These are phyloP conservation scores for Moringa oleifera DNA, from an alignment of 345 rosid species.

Conservation along the genomic window DNA sequence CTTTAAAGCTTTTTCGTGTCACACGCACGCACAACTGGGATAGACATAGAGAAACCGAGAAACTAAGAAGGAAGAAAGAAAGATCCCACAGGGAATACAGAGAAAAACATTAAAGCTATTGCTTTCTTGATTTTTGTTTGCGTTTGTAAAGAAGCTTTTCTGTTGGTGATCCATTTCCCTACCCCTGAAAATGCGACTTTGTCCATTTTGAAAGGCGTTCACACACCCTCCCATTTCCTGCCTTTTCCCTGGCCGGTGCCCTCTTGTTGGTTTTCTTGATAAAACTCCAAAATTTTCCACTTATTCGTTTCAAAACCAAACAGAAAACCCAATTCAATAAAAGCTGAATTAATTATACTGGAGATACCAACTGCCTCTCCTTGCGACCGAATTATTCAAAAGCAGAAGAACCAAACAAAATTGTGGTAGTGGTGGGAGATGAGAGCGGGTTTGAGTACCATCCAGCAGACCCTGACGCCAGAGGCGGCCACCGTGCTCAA, in stretches of 20 bases:
- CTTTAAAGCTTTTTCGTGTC: background rate
- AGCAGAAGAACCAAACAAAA: too few relatives aligned
- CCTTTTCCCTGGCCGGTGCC: background rate
- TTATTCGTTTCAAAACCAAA: background rate
- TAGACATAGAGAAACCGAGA: background rate
- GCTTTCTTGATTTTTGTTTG: constrained; percentile 20
- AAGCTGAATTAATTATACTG: too few relatives aligned
- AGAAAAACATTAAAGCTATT: background rate
- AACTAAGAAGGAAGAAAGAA: background rate
- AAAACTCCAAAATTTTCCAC: background rate
- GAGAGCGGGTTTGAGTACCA: constrained; percentile 94
- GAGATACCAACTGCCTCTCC: too few relatives aligned
- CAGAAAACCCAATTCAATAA: background rate
- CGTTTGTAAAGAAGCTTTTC: constrained; percentile 29
- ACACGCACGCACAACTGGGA: background rate
- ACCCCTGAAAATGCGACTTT: background rate
- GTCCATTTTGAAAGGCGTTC: background rate
- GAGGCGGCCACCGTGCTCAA: constrained; percentile 88
- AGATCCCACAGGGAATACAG: background rate
- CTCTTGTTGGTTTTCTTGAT: too few relatives aligned
- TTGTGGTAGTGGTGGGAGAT: constrained; percentile 19
- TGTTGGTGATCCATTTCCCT: constrained; percentile 13
- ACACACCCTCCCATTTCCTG: background rate
- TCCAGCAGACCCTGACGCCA: constrained; percentile 97
- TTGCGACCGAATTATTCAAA: too few relatives aligned